These are phyloP conservation scores for Dothideomycetes sp. DNA, from an alignment of 2,329 filamentous ascomycete species.

Conservation along the genomic window DNA sequence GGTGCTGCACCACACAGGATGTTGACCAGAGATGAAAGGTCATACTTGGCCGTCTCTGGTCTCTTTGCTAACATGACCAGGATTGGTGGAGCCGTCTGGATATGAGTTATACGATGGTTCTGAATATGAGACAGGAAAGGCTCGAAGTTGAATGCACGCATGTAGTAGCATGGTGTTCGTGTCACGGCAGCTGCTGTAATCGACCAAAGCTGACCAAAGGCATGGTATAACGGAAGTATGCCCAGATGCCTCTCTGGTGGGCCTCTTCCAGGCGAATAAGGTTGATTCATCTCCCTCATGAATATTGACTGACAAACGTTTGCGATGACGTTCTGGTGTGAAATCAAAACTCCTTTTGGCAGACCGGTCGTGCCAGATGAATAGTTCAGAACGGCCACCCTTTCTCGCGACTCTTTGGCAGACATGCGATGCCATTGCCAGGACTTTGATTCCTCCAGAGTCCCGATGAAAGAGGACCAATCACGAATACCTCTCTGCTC, in stretches of 20 bases:
- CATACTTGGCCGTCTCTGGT: slow-evolving; percentile 33
- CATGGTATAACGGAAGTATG: slow-evolving; percentile 27
- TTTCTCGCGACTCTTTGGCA: slow-evolving; percentile 26
- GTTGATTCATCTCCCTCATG: slow-evolving; percentile 29
- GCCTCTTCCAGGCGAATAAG: slow-evolving; percentile 17
- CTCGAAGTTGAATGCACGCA: slow-evolving; percentile 31
- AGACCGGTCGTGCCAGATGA: slow-evolving; percentile 33
- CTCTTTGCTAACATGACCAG: slow-evolving; percentile 37
- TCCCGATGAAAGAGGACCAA: slow-evolving; percentile 35
- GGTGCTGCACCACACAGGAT: slow-evolving; percentile 35
- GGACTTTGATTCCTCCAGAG: slow-evolving; percentile 19
- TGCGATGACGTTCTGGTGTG: slow-evolving; percentile 35
- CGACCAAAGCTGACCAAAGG: slow-evolving; percentile 31
- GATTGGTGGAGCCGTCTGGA: slow-evolving; percentile 35
- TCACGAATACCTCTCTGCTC: slow-evolving; percentile 30
- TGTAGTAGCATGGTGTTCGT: slow-evolving; percentile 29
- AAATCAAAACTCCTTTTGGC: slow-evolving; percentile 38
- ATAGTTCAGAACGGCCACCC: slow-evolving; percentile 21
- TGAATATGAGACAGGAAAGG: slow-evolving; percentile 28
- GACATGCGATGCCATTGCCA: slow-evolving; percentile 37
- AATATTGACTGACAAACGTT: slow-evolving; percentile 31
- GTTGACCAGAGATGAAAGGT: slow-evolving; percentile 31
- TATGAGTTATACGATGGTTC: slow-evolving; percentile 29
- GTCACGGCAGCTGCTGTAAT: slow-evolving; percentile 29
- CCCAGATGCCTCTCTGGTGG: slow-evolving; percentile 27